These are phyloP conservation scores for Mucor saturninus DNA, from an alignment of 371 early-diverging fungal genomes.

Conservation along the genomic window DNA sequence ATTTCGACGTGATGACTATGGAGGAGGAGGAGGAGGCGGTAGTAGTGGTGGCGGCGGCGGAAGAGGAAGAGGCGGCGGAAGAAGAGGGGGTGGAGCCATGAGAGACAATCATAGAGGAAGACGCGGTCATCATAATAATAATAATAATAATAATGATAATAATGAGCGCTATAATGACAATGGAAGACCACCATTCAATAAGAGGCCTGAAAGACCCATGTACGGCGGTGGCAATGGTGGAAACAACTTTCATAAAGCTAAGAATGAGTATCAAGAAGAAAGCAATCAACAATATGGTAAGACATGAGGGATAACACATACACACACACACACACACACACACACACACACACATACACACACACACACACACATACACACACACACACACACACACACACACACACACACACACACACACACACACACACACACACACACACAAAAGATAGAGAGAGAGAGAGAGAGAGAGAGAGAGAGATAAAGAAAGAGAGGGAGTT, in stretches of 20 bases:
- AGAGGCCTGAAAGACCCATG: conserved; percentile 18
- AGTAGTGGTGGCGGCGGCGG: conserved; percentile 22
- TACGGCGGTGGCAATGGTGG: not conserved
- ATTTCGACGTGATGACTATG: conserved; percentile 32
- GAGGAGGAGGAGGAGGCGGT: conserved; percentile 24
- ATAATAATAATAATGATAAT: conserved; percentile 9
- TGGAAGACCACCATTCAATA: conserved; percentile 28
- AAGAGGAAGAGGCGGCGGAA: conserved; percentile 19
- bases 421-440: too few species aligned
- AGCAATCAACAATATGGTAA: conserved; percentile 22
- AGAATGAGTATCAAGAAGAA: conserved; percentile 22
- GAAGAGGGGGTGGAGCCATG: conserved; percentile 6
- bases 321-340: too few species aligned
- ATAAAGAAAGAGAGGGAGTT: not conserved
- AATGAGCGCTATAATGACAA: conserved; percentile 26
- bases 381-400: too few species aligned
- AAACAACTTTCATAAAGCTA: conserved; percentile 14
- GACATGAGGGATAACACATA: not conserved
- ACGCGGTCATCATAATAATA: conserved; percentile 8
- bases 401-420: too few species aligned
- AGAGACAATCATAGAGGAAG: conserved; percentile 2
- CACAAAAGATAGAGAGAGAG: too few species aligned
- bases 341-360: too few species aligned
- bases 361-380: too few species aligned
- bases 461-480: not conserved